Evolutionary conservation across 2,329 filamentous ascomycete species (phyloP).

Genomic region (Ceratocystis harringtonii): DNA sequence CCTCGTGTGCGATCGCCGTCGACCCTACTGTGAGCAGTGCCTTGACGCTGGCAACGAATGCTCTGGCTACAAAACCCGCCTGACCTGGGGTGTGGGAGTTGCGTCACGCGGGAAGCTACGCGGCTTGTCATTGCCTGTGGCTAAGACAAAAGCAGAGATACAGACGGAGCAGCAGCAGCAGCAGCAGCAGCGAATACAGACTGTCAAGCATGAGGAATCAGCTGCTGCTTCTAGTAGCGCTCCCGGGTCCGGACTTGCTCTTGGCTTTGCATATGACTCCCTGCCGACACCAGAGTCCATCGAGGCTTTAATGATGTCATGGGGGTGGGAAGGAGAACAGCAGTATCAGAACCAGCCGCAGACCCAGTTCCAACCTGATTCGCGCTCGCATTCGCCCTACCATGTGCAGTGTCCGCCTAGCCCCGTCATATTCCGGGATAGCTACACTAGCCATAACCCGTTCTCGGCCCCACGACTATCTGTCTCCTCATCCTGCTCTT

Average conservation of each 20-base stretch:
- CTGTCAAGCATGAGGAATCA: neutral
- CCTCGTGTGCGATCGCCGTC: slow-evolving; percentile 74
- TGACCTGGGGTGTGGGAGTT: slow-evolving; percentile 93
- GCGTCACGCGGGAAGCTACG: slow-evolving; percentile 90
- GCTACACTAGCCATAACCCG: slow-evolving; percentile 17
- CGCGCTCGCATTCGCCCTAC: slow-evolving; percentile 18
- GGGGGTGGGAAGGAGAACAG: neutral
- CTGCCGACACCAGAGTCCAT: neutral
- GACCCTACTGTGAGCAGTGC: slow-evolving; percentile 91
- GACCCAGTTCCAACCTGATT: slow-evolving; percentile 3
- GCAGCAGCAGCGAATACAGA: neutral
- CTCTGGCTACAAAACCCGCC: slow-evolving; percentile 87
- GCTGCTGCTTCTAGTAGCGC: neutral
- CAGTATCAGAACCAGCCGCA: slow-evolving; percentile 23
- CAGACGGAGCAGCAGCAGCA: neutral
- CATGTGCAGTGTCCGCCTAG: slow-evolving; percentile 34
- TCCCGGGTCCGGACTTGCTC: neutral
- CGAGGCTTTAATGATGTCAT: neutral
- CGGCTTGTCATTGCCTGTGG: slow-evolving; percentile 62
- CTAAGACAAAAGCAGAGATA: slow-evolving; percentile 38
- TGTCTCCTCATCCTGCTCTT: neutral
- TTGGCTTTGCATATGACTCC: neutral
- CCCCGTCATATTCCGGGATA: slow-evolving; percentile 26
- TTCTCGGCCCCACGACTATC: neutral
- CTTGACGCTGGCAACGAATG: slow-evolving; percentile 84